phyloP scores from a whole-genome alignment of 177 flowering plant genomes.

The Vitis hybrid region DNA sequence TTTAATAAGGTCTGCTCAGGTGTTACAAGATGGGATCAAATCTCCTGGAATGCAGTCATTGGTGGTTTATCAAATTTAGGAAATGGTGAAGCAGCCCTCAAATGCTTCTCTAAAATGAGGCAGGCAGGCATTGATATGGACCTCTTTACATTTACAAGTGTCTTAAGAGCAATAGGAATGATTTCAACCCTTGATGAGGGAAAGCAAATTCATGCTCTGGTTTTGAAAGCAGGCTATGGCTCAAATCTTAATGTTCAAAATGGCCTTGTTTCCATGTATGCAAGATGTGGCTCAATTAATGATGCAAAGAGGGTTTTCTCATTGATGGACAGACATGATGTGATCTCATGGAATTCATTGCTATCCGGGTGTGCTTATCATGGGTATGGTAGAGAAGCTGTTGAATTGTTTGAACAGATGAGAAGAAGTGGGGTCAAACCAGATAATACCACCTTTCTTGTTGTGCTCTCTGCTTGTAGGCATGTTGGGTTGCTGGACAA shows the following conservation, averaged over 20 bases:
- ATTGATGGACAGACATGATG: conserved; percentile 39
- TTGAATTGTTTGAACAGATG: conserved; percentile 55
- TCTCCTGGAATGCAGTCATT: conserved; percentile 53
- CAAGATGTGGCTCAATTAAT: conserved; percentile 45
- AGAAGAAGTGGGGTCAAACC: conserved; percentile 31
- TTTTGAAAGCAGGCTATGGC: conserved; percentile 37
- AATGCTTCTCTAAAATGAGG: conserved; percentile 39
- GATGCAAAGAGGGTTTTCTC: conserved; percentile 40
- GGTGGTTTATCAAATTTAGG: conserved; percentile 47
- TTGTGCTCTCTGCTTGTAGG: conserved; percentile 60
- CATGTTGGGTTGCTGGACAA: conserved; percentile 55
- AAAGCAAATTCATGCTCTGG: conserved; percentile 46
- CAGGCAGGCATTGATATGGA: conserved; percentile 26
- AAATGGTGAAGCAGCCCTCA: conserved; percentile 33
- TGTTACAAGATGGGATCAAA: conserved; percentile 33
- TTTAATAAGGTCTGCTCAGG: conserved; percentile 31
- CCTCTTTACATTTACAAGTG: conserved; percentile 36
- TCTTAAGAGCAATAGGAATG: conserved; percentile 37
- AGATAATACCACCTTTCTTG: conserved; percentile 44
- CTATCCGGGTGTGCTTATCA: conserved; percentile 50
- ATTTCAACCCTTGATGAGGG: conserved; percentile 48
- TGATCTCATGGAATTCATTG: conserved; percentile 61
- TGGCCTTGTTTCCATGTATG: conserved; percentile 59
- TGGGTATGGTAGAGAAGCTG: conserved; percentile 49
- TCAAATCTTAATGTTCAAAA: conserved; percentile 37